Evolutionary conservation across 495 filamentous ascomycete genomes (phyloP).

Genomic region (Penicillium longicatenatum): DNA sequence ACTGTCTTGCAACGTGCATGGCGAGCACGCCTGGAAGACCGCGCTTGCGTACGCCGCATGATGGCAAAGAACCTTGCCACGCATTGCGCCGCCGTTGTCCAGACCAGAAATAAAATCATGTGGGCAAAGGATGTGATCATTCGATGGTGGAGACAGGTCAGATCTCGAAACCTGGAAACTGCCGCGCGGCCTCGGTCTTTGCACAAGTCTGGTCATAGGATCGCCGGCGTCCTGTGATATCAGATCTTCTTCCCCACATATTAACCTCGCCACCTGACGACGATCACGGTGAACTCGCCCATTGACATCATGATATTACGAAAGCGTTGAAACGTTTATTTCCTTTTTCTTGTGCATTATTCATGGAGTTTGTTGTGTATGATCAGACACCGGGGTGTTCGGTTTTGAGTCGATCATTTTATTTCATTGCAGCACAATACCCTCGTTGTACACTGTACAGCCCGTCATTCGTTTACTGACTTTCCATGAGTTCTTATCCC

Average conservation of each 20-base stretch:
- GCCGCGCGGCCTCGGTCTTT: neutral
- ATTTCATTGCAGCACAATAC: neutral
- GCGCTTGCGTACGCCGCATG: conserved; percentile 34
- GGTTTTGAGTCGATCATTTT: neutral
- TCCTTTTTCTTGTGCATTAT: neutral
- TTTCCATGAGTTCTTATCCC: neutral
- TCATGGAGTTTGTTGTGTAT: neutral
- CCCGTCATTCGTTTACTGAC: neutral
- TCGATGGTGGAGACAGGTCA: conserved; percentile 42
- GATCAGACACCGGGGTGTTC: neutral
- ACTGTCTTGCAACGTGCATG: conserved; percentile 47
- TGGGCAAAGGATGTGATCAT: conserved; percentile 55
- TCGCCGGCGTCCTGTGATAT: conserved; percentile 8
- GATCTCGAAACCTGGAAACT: conserved; percentile 16
- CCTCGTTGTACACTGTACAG: neutral
- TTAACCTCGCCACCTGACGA: neutral
- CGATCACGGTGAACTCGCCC: neutral
- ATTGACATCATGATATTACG: conserved; percentile 1
- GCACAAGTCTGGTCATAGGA: conserved; percentile 3
- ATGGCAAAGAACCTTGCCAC: conserved; percentile 47
- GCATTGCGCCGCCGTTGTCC: conserved; percentile 49
- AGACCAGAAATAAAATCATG: conserved; percentile 41
- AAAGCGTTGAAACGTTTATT: conserved; percentile 7
- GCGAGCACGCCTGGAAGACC: conserved; percentile 34
- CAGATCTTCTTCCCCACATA: neutral